These are phyloP conservation scores for Lodderomyces orthopsilosis DNA, from an alignment of 1,139 yeast species.

Conservation along the genomic window DNA sequence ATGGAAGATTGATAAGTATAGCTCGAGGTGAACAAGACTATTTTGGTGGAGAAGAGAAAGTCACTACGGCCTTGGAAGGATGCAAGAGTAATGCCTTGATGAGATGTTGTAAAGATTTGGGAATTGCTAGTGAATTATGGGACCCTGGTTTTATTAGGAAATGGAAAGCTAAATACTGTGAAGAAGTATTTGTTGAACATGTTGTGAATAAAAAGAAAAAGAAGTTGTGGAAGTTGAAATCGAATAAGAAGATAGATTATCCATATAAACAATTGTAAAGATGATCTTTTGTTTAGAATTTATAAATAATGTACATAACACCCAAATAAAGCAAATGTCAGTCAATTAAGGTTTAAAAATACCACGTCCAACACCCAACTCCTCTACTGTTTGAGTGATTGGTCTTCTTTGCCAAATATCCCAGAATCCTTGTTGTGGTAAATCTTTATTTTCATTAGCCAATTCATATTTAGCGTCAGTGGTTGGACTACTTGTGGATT, in stretches of 20 bases:
- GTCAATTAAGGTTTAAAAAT: constrained; percentile 31
- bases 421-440: constrained; percentile 69
- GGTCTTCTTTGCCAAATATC: constrained; percentile 83
- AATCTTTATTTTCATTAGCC: constrained; percentile 36
- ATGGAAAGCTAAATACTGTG: constrained; percentile 76
- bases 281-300: background rate
- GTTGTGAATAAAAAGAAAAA: constrained; percentile 77
- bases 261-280: constrained; percentile 11
- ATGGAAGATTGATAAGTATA: constrained; percentile 84
- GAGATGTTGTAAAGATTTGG: constrained; percentile 97
- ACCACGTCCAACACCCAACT: constrained; percentile 69
- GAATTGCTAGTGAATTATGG: constrained; percentile 96
- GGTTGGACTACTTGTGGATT: constrained; percentile 41
- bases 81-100: constrained; percentile 94
- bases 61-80: constrained; percentile 96
- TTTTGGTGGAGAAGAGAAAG: constrained; percentile 75
- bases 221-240: constrained; percentile 80
- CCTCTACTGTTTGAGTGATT: constrained; percentile 72
- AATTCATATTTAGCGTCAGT: constrained; percentile 33
- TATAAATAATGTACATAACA: constrained; percentile 5
- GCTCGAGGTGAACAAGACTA: constrained; percentile 97
- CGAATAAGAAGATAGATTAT: constrained; percentile 9
- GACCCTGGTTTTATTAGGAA: constrained; percentile 85
- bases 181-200: constrained; percentile 85
- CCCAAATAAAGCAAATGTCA: background rate